Base-by-base conservation (phyloP, 345 rosid genomes). In the Cardamine chenopodiifolia region DNA sequence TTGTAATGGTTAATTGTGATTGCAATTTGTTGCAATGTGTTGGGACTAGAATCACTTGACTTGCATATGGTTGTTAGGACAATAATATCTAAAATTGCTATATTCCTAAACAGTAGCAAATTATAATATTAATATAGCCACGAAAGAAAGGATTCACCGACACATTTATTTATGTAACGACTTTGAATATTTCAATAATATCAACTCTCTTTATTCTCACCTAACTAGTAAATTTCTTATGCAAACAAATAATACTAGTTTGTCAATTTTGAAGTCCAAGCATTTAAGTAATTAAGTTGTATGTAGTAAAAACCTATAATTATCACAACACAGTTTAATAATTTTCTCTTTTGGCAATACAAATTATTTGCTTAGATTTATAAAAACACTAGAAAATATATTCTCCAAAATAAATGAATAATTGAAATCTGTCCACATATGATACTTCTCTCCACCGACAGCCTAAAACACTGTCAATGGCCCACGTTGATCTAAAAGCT, bases 401-500 rank as follows among this genome's bases (percentile, higher is more conserved):
- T n/a, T 15, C 15, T 26, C 8, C 7, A 66, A 48, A 31, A 40
- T 26, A 7, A 70, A 4, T 11, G 25, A 35, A 32, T 49, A 71
- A 50, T 71, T 12, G 5, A 45, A 58, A 26, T 23, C 0, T 34
- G 48, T 32, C 58, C 65, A 29, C 19, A 20, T 48, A 63, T 28
- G 12, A 26, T 39, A 17, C 44, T 52, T 12, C 31, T 54, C 34
- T 55, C 75, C 75, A 76, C 80, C 80, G 80, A 76, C 80, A 76
- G 60, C 58, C 15, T 3, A 62, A 52, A 69, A 53, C 70, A 76
- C 19, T 35, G 60, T 63, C 26, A 62, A 20, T 63, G 66, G 34
- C 80, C 75, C 75, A 76, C 75, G 80, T 70, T 76, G 75, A 45
- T 70, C 75, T 35, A 2, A 44, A 70, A 76, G 75, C 75, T 76